Conservation (phyloP, 176 grass and related monocot genomes). For the Dendrocalamus sinicus region DNA sequence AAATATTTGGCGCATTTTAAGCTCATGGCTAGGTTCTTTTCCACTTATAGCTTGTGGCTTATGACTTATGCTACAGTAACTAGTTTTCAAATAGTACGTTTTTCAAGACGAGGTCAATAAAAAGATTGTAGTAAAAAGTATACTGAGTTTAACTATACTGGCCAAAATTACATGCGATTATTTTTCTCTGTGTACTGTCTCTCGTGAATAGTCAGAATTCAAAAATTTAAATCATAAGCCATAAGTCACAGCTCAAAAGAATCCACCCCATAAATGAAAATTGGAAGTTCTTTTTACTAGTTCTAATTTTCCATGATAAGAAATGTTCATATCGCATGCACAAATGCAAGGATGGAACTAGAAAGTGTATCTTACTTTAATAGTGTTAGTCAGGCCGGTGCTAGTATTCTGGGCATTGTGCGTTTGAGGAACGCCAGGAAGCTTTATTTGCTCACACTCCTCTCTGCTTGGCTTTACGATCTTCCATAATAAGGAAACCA, state of each 20-base stretch:
- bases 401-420: conserved; percentile 1
- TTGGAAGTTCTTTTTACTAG: not conserved
- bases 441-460: conserved; percentile 18
- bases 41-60: no score
- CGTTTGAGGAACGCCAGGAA: conserved; percentile 20
- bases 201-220: no score
- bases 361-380: conserved; percentile 32
- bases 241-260: no score
- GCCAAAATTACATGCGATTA: no score
- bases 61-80: no score
- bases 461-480: not conserved
- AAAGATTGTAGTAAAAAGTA: no score
- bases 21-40: no score
- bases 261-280: not conserved
- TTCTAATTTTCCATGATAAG: not conserved
- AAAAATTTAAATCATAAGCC: no score
- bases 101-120: no score
- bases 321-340: not conserved
- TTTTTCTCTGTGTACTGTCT: no score
- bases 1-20: not conserved
- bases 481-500: conserved; percentile 3
- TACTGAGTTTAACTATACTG: no score
- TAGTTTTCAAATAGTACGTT: no score
- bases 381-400: not conserved
- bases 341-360: not conserved